A percentile compares a stretch with the other conserved stretches of the same genome.
These are phyloP conservation scores for Talaromyces sp. DNA, from an alignment of 2,329 filamentous ascomycete species.

Conservation along the genomic window DNA sequence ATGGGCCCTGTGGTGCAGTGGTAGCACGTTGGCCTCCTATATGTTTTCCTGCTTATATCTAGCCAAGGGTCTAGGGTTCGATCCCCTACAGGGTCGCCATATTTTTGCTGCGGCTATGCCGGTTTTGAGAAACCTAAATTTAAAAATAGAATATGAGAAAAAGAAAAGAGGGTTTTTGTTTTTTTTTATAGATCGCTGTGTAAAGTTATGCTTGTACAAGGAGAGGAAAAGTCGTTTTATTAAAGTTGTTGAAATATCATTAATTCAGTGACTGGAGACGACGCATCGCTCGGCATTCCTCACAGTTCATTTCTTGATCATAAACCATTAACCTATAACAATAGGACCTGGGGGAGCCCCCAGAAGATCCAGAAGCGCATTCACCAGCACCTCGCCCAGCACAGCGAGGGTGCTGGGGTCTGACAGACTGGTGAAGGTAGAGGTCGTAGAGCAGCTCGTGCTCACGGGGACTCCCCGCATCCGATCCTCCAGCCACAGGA, in stretches of 20 bases:
- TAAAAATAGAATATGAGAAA: too few species aligned
- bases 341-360: slow-evolving; percentile 8
- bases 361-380: slow-evolving; percentile 11
- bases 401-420: slow-evolving; percentile 11
- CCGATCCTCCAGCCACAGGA: slow-evolving; percentile 24
- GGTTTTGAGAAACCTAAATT: too few species aligned
- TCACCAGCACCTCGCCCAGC: slow-evolving; percentile 9
- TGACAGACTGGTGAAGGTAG: slow-evolving; percentile 13
- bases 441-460: slow-evolving; percentile 13
- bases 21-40: not conserved
- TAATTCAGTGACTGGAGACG: not conserved
- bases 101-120: not conserved
- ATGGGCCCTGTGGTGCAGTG: not conserved
- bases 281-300: not conserved
- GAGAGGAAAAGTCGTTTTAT: too few species aligned
- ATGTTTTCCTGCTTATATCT: not conserved
- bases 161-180: too few species aligned
- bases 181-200: too few species aligned
- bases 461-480: slow-evolving; percentile 14
- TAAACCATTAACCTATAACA: slow-evolving; percentile 9
- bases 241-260: too few species aligned
- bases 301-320: not conserved
- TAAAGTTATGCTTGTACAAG: too few species aligned
- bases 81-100: not conserved
- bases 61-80: not conserved